Conservation (phyloP, 1,139 yeast species). For the Scheffersomyces quercinus region DNA sequence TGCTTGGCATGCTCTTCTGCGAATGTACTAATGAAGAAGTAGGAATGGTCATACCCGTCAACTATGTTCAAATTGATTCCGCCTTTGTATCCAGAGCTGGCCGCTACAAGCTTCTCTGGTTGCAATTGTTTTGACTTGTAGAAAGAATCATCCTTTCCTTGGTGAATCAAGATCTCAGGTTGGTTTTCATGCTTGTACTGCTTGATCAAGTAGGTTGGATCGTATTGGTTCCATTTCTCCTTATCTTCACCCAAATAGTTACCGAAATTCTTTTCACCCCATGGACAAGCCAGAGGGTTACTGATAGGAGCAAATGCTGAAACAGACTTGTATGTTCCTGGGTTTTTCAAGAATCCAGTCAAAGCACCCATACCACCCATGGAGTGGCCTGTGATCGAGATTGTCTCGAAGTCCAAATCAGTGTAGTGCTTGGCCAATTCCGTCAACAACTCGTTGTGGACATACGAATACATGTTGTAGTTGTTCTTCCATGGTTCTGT, state of each 20-base stretch:
- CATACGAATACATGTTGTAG: constrained; percentile 85
- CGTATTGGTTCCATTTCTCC: constrained; percentile 68
- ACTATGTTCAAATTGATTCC: constrained; percentile 62
- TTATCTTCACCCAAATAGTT: constrained; percentile 72
- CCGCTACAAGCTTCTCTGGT: constrained; percentile 72
- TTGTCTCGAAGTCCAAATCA: constrained; percentile 55
- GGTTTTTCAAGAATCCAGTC: constrained; percentile 70
- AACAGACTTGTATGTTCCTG: constrained; percentile 75
- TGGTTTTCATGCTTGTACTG: constrained; percentile 48
- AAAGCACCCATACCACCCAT: constrained; percentile 99
- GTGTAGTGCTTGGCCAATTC: constrained; percentile 47
- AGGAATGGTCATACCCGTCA: constrained; percentile 90
- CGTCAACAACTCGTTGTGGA: constrained; percentile 69
- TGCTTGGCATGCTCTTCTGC: constrained; percentile 83
- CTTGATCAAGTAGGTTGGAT: constrained; percentile 75
- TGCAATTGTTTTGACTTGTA: constrained; percentile 67
- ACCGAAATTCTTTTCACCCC: constrained; percentile 82
- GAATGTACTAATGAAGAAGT: constrained; percentile 80
- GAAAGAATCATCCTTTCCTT: constrained; percentile 77
- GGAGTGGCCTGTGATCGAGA: constrained; percentile 89
- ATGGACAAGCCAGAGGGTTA: constrained; percentile 73
- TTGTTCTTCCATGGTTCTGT: constrained; percentile 67
- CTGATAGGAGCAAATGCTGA: constrained; percentile 91
- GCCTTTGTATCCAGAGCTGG: constrained; percentile 62
- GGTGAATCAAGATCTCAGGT: constrained; percentile 75